Percentiles rank a stretch among this genome's conserved stretches.
Evolutionary conservation across 169 alveolate species (phyloP).

Genomic region (Plasmodium ovale): DNA sequence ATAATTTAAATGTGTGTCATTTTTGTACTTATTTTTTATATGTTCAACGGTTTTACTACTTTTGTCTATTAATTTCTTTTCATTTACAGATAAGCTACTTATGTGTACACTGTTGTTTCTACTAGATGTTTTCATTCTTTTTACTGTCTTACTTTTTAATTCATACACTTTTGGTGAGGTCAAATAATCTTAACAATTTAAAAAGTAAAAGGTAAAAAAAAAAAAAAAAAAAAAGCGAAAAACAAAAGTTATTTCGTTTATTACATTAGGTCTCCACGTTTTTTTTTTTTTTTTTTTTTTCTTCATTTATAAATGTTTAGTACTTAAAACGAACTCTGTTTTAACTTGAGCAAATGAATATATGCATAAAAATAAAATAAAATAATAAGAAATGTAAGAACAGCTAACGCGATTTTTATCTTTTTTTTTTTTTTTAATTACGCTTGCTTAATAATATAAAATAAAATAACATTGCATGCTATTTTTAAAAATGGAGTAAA

Average conservation of each 20-base stretch:
- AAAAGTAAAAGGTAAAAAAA: constrained; percentile 14
- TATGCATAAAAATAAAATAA: neutral
- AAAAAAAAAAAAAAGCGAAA: constrained; percentile 6
- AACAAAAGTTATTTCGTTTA: neutral
- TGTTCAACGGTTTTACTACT: constrained; percentile 23
- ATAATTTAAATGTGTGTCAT: constrained; percentile 45
- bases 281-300: neutral
- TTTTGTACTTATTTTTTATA: constrained; percentile 62
- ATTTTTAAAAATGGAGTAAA: neutral
- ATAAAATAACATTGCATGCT: neutral
- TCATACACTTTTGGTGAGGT: constrained; percentile 6
- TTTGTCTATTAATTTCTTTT: constrained; percentile 19
- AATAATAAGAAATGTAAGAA: neutral
- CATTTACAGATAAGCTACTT: constrained; percentile 55
- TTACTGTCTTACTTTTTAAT: constrained; percentile 55
- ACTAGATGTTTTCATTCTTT: constrained; percentile 59
- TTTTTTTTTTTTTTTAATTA: neutral
- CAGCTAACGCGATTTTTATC: no score
- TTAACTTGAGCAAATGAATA: neutral
- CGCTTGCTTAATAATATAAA: neutral
- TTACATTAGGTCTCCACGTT: neutral
- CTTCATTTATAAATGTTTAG: neutral
- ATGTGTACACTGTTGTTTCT: constrained; percentile 33
- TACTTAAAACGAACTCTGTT: neutral
- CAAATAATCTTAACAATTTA: constrained; percentile 3